These are phyloP conservation scores for Dillenia turbinata DNA, from an alignment of 164 flowering plant species.

Conservation along the genomic window DNA sequence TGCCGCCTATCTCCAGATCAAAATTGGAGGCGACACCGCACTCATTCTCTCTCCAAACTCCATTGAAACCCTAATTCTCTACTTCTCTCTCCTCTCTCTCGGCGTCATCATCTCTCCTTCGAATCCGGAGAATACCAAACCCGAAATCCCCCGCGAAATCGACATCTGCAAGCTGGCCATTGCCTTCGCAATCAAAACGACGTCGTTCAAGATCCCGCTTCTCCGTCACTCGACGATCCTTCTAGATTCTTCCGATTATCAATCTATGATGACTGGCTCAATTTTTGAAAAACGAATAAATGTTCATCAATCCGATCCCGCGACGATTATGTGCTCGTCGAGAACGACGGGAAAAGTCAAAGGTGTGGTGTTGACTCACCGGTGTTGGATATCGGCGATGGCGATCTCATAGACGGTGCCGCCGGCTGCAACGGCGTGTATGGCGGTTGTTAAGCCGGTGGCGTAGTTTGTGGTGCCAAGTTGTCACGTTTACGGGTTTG, in stretches of 20 bases:
- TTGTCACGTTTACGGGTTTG: too few relatives aligned
- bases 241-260: conserved; percentile 38
- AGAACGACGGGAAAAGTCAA: too few relatives aligned
- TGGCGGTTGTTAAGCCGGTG: too few relatives aligned
- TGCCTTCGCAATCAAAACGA: conserved; percentile 44
- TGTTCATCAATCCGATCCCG: too few relatives aligned
- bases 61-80: conserved; percentile 46
- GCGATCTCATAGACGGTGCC: too few relatives aligned
- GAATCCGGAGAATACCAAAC: conserved; percentile 50
- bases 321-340: too few relatives aligned
- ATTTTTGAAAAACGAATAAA: too few relatives aligned
- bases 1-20: conserved; percentile 22
- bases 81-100: conserved; percentile 52
- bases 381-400: too few relatives aligned
- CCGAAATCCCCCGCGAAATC: conserved; percentile 54
- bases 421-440: too few relatives aligned
- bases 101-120: conserved; percentile 66
- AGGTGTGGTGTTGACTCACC: too few relatives aligned
- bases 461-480: too few relatives aligned
- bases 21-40: conserved; percentile 36
- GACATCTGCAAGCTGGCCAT: conserved; percentile 40
- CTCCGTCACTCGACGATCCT: conserved; percentile 21
- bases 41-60: conserved; percentile 46
- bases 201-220: conserved; percentile 32
- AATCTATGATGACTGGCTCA: conserved; percentile 4